These are phyloP conservation scores for Paramecium bursaria DNA, from an alignment of 73 alveolate genomes.

Conservation along the genomic window DNA sequence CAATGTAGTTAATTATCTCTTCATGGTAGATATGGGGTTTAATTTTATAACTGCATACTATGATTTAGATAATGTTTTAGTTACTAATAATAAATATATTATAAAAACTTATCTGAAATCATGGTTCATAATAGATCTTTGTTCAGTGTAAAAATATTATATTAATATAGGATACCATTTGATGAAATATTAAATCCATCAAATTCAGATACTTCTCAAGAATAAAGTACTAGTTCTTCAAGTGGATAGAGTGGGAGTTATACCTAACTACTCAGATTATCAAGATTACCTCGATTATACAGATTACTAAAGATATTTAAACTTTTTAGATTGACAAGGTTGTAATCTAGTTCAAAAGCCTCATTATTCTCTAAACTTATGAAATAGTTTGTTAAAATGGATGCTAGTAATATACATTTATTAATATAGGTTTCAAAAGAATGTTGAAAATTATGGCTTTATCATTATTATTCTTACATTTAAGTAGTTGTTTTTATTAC, in stretches of 20 bases:
- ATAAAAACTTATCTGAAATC: slow-evolving; percentile 54
- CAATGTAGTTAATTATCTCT: slow-evolving; percentile 61
- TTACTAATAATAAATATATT: slow-evolving; percentile 58
- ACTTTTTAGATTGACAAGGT: slow-evolving; percentile 64
- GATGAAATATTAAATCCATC: slow-evolving; percentile 47
- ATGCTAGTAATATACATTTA: too few species aligned
- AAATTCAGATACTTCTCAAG: background rate
- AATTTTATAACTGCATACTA: slow-evolving; percentile 74
- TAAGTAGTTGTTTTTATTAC: slow-evolving; percentile 71
- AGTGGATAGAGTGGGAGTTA: background rate
- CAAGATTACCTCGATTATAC: slow-evolving; percentile 73
- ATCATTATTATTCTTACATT: slow-evolving; percentile 70
- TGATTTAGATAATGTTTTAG: slow-evolving; percentile 68
- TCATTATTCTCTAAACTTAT: slow-evolving; percentile 48
- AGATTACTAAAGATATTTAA: slow-evolving; percentile 69
- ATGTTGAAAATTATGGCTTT: slow-evolving; percentile 70
- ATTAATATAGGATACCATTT: slow-evolving; percentile 34
- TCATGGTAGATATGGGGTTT: slow-evolving; percentile 61
- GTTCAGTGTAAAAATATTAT: slow-evolving; percentile 11
- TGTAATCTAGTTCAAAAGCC: slow-evolving; percentile 61
- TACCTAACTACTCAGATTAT: slow-evolving; percentile 57
- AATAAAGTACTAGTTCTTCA: background rate
- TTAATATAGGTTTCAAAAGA: too few species aligned
- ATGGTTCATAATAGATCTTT: slow-evolving; percentile 73
- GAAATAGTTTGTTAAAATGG: slow-evolving; percentile 50